phyloP scores from a whole-genome alignment of 129 eudicot genomes.

The Rutidosis leptorrhynchoides region DNA sequence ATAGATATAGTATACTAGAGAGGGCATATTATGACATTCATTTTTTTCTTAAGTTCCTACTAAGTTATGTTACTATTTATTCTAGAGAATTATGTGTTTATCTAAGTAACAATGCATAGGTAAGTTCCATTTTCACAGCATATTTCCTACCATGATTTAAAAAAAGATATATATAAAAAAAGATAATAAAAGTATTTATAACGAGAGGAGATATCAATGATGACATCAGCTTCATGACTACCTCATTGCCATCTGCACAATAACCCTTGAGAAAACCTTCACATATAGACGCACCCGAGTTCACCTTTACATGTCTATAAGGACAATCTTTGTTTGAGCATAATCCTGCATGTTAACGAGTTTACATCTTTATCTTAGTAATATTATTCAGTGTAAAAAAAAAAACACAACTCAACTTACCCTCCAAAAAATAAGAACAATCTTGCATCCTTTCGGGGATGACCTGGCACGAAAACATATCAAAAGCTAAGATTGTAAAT shows the following conservation, averaged over 20 bases:
- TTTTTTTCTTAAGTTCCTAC: constrained; percentile 9
- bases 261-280: constrained; percentile 90
- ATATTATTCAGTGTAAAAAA: background rate
- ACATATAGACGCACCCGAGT: constrained; percentile 68
- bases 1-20: background rate
- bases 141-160: constrained; percentile 12
- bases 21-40: background rate
- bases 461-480: constrained; percentile 50
- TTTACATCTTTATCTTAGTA: constrained; percentile 9
- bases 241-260: constrained; percentile 98
- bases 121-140: constrained; percentile 11
- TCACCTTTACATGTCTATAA: constrained; percentile 86
- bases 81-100: background rate
- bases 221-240: constrained; percentile 46
- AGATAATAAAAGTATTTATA: constrained; percentile 14
- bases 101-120: background rate
- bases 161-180: background rate
- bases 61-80: background rate
- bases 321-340: constrained; percentile 85
- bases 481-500: constrained; percentile 22
- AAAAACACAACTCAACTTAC: constrained; percentile 38
- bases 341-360: constrained; percentile 52
- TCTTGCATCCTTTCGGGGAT: constrained; percentile 99
- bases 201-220: constrained; percentile 20
- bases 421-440: constrained; percentile 87